Evolutionary conservation across 345 rosid genomes (phyloP).

Genomic region (Crucihimalaya himalaica): DNA sequence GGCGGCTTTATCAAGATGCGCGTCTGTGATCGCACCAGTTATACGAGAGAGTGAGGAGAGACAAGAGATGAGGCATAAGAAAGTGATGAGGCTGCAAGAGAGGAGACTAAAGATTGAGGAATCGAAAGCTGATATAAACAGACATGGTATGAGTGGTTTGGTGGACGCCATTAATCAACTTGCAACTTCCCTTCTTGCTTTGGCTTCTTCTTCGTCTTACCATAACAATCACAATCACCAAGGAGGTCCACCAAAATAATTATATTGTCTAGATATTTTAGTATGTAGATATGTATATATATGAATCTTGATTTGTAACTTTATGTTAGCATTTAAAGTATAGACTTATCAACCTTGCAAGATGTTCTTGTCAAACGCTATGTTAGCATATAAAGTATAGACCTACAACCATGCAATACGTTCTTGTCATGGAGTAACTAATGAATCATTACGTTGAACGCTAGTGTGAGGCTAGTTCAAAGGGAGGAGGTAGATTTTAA

Average conservation of each 20-base stretch:
- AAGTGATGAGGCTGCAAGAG: slow-evolving; percentile 55
- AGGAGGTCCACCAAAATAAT: slow-evolving; percentile 5
- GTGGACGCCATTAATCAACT: slow-evolving; percentile 74
- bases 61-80: slow-evolving; percentile 66
- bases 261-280: neutral
- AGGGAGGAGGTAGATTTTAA: neutral
- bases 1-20: slow-evolving; percentile 56
- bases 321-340: neutral
- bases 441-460: neutral
- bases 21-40: slow-evolving; percentile 67
- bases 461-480: neutral
- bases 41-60: slow-evolving; percentile 59
- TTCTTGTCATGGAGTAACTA: neutral
- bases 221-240: slow-evolving; percentile 14
- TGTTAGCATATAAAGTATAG: neutral
- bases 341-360: slow-evolving; percentile 6
- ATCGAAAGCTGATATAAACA: slow-evolving; percentile 55
- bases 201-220: slow-evolving; percentile 46
- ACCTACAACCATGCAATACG: slow-evolving; percentile 12
- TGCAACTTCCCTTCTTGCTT: slow-evolving; percentile 63
- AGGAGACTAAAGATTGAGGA: slow-evolving; percentile 66
- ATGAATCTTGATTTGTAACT: slow-evolving; percentile 15
- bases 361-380: neutral
- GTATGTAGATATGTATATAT: neutral
- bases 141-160: slow-evolving; percentile 54